Evolutionary conservation across 2,329 filamentous ascomycete species (phyloP), one percentile per base, ranked within the genome.

Genomic region (Verticillium albo-atrum): DNA sequence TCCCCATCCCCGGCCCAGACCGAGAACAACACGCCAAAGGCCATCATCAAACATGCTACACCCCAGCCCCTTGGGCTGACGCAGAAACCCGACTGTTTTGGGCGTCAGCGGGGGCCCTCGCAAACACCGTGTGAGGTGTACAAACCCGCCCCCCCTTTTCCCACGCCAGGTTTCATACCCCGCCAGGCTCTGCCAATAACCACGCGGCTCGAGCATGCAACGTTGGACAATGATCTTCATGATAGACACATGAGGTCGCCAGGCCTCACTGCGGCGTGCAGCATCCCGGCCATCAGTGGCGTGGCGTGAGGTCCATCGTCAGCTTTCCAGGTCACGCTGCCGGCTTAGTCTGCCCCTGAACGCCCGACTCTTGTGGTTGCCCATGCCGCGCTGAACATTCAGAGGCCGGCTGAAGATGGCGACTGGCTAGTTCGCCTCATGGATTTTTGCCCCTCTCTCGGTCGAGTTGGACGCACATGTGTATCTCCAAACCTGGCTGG

Each of bases 191-290:
- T 53, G 9, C 55, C 55, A 57, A 57, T 57, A 42, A 47, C 37
- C 55, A 56, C 61, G 55, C 57, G 42, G 57, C 37, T 56, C 34
- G 55, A 56, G 47, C 57, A 63, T 61, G 62, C 62, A 64, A 64
- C 62, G 62, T 64, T 64, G 60, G 25, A 64, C 62, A 57, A 35
- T 60, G 54, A 61, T 61, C 61, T 57, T 59, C 50, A 59, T 50
- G 52, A 58, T 56, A 52, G 42, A 25, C 42, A 30, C 54, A 56
- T 50, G 35, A 23, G 20, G 10, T 50, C 42, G 42, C 20, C 42
- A 47, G 34, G 34, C 42, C 20, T 50, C 17, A 4, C 7, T 9
- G 42, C 9, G 42, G 42, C 42, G n/a, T 50, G 20, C 20, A 20
- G n/a, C 42, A 25, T 25, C 10, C 42, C 35, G 17, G 14, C 35